phyloP scores from a whole-genome alignment of 768 basidiomycete genomes.

The Mycena amicta region DNA sequence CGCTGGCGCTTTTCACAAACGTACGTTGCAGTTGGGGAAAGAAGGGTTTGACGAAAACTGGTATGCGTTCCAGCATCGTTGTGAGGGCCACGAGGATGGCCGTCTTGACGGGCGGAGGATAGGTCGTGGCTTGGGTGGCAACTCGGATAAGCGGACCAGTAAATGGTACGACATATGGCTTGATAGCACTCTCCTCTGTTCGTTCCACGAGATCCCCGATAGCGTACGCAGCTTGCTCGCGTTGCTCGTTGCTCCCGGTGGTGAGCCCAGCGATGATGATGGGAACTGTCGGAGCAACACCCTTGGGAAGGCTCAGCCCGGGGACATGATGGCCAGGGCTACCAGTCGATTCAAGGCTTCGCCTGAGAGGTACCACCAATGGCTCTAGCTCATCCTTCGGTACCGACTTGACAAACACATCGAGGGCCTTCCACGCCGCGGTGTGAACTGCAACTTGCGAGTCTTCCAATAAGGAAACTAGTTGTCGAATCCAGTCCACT shows the following conservation, averaged over 20 bases:
- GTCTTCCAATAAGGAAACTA: constrained; percentile 85
- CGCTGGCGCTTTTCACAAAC: constrained; percentile 90
- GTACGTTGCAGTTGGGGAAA: constrained; percentile 97
- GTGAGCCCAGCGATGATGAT: constrained; percentile 92
- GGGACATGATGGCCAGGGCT: constrained; percentile 76
- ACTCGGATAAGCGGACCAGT: constrained; percentile 96
- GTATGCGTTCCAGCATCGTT: constrained; percentile 84
- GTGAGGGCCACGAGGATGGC: constrained; percentile 87
- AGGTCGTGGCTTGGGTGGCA: constrained; percentile 84
- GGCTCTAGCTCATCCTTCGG: constrained; percentile 93
- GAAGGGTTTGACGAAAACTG: constrained; percentile 92
- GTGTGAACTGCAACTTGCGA: constrained; percentile 71
- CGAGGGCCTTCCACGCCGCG: constrained; percentile 81
- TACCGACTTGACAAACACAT: constrained; percentile 84
- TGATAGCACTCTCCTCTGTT: constrained; percentile 82
- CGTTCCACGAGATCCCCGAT: constrained; percentile 94
- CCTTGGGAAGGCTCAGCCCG: constrained; percentile 85
- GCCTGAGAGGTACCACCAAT: constrained; percentile 84
- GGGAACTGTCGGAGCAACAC: constrained; percentile 80
- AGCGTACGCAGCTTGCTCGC: constrained; percentile 93
- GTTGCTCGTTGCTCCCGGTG: constrained; percentile 90
- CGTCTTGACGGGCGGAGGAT: constrained; percentile 91
- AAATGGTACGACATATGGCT: constrained; percentile 93
- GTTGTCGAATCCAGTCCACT: constrained; percentile 91
- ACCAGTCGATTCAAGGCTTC: constrained; percentile 85